These are phyloP conservation scores for Salix arbutifolia DNA, from an alignment of 345 rosid species.

Conservation along the genomic window DNA sequence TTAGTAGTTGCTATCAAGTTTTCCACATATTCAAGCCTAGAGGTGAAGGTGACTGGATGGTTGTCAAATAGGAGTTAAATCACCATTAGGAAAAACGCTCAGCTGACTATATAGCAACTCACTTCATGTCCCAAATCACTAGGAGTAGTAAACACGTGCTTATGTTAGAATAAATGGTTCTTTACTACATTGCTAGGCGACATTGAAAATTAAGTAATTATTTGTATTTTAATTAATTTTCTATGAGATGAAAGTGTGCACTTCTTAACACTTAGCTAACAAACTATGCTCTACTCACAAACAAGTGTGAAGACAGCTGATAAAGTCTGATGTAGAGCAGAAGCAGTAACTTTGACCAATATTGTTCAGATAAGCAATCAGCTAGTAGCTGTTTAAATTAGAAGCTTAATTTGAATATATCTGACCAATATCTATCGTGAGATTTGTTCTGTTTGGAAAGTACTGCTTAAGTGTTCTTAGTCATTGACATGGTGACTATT, in stretches of 20 bases:
- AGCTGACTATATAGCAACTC: background rate
- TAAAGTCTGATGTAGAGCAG: background rate
- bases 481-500: background rate
- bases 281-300: too few relatives aligned
- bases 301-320: background rate
- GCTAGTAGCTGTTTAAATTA: background rate
- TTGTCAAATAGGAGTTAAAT: background rate
- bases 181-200: too few relatives aligned
- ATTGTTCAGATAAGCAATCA: background rate
- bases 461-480: background rate
- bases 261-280: too few relatives aligned
- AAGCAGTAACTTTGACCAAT: background rate
- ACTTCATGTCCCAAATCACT: background rate
- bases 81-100: background rate
- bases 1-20: too few relatives aligned
- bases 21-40: background rate
- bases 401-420: background rate
- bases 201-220: background rate
- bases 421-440: background rate
- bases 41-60: background rate
- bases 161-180: background rate
- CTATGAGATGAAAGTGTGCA: background rate
- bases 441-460: background rate
- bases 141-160: background rate
- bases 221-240: background rate